Evolutionary conservation across 495 filamentous ascomycete species (phyloP), one percentile per base, ranked within the genome.

Genomic region (Paragyromitra xinjiangensis): DNA sequence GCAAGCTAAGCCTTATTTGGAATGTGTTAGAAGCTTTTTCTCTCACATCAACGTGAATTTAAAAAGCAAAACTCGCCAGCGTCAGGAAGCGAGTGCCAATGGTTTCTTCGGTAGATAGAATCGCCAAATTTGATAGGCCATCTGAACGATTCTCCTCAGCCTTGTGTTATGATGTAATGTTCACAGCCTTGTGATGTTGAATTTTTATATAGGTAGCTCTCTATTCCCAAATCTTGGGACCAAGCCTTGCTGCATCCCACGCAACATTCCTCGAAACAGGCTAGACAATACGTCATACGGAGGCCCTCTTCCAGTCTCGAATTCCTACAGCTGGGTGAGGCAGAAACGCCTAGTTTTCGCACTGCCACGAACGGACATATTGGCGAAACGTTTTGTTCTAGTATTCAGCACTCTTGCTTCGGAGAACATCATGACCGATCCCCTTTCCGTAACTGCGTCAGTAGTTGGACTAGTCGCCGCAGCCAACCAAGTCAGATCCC

Each of bases 371-470:
- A 34, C 29, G 29, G 29, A 3, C 29, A 34, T 34, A 34, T 34
- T 34, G 2, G 4, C 29, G 29, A 34, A 34, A 34, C 29, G 29
- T 22, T 22, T 22, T 22, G 19, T 22, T 22, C 19, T 22, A 22
- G 19, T 3, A 34, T 34, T 34, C 19, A 53, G 4, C 19, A 53
- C 50, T 22, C 44, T 48, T 16, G 44, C 44, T 48, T 16, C 50
- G 8, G 50, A 19, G 3, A 53, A 19, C n/a, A n/a, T 19, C 50
- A 53, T 62, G 37, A 34, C 29, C 29, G 63, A 65, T 29, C 63
- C 63, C 16, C 40, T 65, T 65, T 65, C 63, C 16, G 42, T 66
- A n/a, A 19, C n/a, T 53, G 50, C 50, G 16, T 64, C 45, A 14
- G 11, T 34, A 11, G 59, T 63, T 22, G 70, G 70, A 12, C 61